Evolutionary conservation across 2,329 filamentous ascomycete genomes (phyloP).

Genomic region (Talaromyces funiculosus): DNA sequence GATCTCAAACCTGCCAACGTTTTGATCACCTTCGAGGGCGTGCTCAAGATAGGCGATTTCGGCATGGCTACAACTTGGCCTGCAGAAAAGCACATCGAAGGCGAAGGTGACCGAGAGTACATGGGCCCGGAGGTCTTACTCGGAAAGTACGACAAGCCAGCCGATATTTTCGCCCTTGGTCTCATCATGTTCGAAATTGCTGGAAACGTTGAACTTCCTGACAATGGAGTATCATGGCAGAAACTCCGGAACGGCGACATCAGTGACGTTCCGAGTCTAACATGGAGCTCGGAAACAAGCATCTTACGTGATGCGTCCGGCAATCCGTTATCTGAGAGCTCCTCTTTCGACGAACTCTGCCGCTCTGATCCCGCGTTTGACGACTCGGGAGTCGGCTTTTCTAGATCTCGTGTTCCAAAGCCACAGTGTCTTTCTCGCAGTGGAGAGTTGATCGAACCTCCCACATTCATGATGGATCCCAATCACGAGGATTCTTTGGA

Average conservation of each 20-base stretch:
- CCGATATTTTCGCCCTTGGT: constrained; percentile 89
- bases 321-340: constrained; percentile 52
- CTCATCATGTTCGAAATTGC: constrained; percentile 93
- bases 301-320: constrained; percentile 70
- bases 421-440: constrained; percentile 34
- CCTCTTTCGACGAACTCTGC: constrained; percentile 41
- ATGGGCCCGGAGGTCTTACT: constrained; percentile 88
- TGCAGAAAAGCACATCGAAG: constrained; percentile 68
- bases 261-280: constrained; percentile 80
- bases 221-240: constrained; percentile 88
- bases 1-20: constrained; percentile 63
- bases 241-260: constrained; percentile 84
- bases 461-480: constrained; percentile 81
- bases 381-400: constrained; percentile 33
- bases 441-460: constrained; percentile 63
- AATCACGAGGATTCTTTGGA: constrained; percentile 71
- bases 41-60: constrained; percentile 63
- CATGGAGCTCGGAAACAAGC: constrained; percentile 66
- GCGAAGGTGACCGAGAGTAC: constrained; percentile 93
- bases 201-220: constrained; percentile 86
- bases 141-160: constrained; percentile 81
- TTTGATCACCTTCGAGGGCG: constrained; percentile 60
- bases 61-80: constrained; percentile 73
- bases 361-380: constrained; percentile 42
- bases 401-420: constrained; percentile 22